Evolutionary conservation across 2,329 filamentous ascomycete species (phyloP).

Genomic region (Chrysoporthe deuterocubensis): DNA sequence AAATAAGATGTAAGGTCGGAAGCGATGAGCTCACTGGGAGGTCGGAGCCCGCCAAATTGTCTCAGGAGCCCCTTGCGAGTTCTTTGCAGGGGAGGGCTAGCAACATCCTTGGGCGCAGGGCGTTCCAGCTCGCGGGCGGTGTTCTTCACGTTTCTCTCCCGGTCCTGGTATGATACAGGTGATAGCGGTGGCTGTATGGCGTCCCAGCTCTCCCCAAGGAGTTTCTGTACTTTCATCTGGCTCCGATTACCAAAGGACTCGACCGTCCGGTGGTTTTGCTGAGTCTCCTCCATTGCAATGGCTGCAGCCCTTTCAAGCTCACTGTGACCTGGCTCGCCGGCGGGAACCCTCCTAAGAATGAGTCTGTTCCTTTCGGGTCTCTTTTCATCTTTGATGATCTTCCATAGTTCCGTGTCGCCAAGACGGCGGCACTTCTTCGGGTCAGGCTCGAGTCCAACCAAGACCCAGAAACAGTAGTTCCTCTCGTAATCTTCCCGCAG

Average conservation of each 20-base stretch:
- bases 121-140: slow-evolving; percentile 62
- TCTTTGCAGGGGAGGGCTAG: slow-evolving; percentile 44
- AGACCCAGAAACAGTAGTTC: slow-evolving; percentile 96
- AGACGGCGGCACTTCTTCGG: slow-evolving; percentile 80
- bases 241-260: slow-evolving; percentile 73
- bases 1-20: slow-evolving; percentile 97
- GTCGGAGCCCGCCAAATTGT: slow-evolving; percentile 88
- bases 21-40: slow-evolving; percentile 95
- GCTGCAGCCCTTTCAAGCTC: slow-evolving; percentile 86
- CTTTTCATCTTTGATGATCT: slow-evolving; percentile 84
- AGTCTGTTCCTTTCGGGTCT: slow-evolving; percentile 87
- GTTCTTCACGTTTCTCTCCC: slow-evolving; percentile 68
- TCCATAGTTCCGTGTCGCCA: slow-evolving; percentile 85
- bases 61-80: slow-evolving; percentile 63
- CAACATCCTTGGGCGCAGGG: slow-evolving; percentile 53
- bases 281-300: slow-evolving; percentile 86
- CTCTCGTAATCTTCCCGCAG: slow-evolving; percentile 88
- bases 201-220: slow-evolving; percentile 86
- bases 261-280: slow-evolving; percentile 67
- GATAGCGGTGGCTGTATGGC: slow-evolving; percentile 84
- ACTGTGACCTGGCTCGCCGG: slow-evolving; percentile 83
- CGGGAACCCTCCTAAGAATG: slow-evolving; percentile 90
- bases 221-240: slow-evolving; percentile 84
- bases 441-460: slow-evolving; percentile 83
- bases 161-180: slow-evolving; percentile 73